Percentiles rank a stretch among this genome's conserved stretches.
phyloP scores from a whole-genome alignment of 352 stramenopile genomes.

The Globisporangium ultimum region DNA sequence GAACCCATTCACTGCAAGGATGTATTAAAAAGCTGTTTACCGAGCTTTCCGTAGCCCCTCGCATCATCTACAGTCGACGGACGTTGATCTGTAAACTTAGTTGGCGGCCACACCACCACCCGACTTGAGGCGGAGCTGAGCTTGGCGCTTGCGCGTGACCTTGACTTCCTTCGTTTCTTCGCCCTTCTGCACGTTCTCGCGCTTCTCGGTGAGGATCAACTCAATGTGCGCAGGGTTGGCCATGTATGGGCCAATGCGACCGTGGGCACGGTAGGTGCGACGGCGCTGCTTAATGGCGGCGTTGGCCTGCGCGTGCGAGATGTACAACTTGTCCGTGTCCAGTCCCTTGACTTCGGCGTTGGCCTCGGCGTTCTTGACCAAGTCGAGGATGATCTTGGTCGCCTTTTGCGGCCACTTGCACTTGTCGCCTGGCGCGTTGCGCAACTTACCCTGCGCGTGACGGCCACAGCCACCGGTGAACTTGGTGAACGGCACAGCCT shows the following conservation, averaged over 20 bases:
- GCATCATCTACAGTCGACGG: slow-evolving; percentile 39
- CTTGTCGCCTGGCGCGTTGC: slow-evolving; percentile 94
- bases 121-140: slow-evolving; percentile 87
- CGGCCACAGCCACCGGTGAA: slow-evolving; percentile 98
- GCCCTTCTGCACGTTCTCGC: slow-evolving; percentile 91
- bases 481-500: slow-evolving; percentile 98
- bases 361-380: slow-evolving; percentile 98
- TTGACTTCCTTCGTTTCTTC: slow-evolving; percentile 83
- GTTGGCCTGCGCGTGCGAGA: slow-evolving; percentile 98
- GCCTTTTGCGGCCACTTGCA: slow-evolving; percentile 99
- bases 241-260: slow-evolving; percentile 98
- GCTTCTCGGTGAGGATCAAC: slow-evolving; percentile 97
- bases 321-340: slow-evolving; percentile 94
- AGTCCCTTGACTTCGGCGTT: slow-evolving; percentile 99
- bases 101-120: slow-evolving; percentile 81
- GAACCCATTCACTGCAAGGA: slow-evolving; percentile 76
- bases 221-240: slow-evolving; percentile 99
- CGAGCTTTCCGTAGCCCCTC: slow-evolving; percentile 34
- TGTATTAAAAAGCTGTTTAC: slow-evolving; percentile 73
- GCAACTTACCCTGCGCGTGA: slow-evolving; percentile 96
- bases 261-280: slow-evolving; percentile 98
- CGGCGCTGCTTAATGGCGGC: slow-evolving; percentile 97
- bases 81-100: slow-evolving; percentile 36
- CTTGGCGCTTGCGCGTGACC: slow-evolving; percentile 87
- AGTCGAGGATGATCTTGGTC: slow-evolving; percentile 97